Percentiles rank a stretch among this genome's conserved stretches.
Evolutionary conservation across 2,329 filamentous ascomycete species (phyloP).

Genomic region (Sarocladiaceae sp.): DNA sequence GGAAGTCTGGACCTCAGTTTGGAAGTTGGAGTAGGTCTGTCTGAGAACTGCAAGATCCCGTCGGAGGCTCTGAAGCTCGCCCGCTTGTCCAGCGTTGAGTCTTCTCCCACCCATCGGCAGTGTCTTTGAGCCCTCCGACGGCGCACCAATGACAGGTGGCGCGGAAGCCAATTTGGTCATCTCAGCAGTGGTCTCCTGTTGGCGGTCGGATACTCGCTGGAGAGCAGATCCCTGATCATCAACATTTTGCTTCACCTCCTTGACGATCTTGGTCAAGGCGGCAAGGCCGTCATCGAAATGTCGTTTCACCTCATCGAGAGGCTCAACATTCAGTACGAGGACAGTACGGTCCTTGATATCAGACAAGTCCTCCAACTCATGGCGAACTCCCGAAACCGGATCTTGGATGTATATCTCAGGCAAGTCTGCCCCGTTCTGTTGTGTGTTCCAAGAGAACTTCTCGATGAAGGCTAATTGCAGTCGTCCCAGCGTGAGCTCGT

Average conservation of each 20-base stretch:
- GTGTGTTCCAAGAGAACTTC: conserved; percentile 98
- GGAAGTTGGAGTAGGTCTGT: conserved; percentile 90
- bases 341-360: conserved; percentile 96
- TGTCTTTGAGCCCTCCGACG: conserved; percentile 37
- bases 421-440: conserved; percentile 85
- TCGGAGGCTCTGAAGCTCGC: conserved; percentile 76
- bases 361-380: conserved; percentile 87
- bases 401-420: conserved; percentile 99
- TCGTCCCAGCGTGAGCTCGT: conserved; percentile 79
- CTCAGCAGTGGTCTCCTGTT: conserved; percentile 85
- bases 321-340: conserved; percentile 89
- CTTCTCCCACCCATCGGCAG: conserved; percentile 32
- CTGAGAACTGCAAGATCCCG: conserved; percentile 87
- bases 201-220: conserved; percentile 82
- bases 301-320: conserved; percentile 90
- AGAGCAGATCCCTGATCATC: conserved; percentile 79
- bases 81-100: conserved; percentile 59
- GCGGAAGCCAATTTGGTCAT: conserved; percentile 59
- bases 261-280: conserved; percentile 75
- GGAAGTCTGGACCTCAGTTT: conserved; percentile 80
- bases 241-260: conserved; percentile 78
- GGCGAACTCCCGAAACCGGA: conserved; percentile 88
- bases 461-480: conserved; percentile 96
- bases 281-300: conserved; percentile 92
- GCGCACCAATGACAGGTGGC: conserved; percentile 36